Conservation (phyloP, 192 early-diverging fungal genomes). For the Coemansia sp. region DNA sequence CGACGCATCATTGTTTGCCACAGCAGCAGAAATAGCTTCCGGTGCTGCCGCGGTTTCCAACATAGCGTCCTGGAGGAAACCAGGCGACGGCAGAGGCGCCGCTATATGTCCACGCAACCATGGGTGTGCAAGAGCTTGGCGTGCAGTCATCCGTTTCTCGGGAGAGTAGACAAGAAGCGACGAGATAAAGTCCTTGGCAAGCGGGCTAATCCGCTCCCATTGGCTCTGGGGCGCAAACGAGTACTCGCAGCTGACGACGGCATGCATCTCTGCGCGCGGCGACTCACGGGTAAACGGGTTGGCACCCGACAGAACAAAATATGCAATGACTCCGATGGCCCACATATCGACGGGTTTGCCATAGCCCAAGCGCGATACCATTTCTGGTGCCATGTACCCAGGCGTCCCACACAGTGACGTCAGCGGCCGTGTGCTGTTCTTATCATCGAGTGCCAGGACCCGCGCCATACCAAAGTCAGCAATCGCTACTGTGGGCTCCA, state of each 20-base stretch:
- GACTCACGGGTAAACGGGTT: slow-evolving; percentile 69
- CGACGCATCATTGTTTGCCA: not conserved
- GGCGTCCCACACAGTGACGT: slow-evolving; percentile 78
- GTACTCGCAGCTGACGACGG: slow-evolving; percentile 65
- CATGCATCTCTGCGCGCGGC: slow-evolving; percentile 58
- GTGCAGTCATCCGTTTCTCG: slow-evolving; percentile 70
- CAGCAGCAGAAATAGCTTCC: not conserved
- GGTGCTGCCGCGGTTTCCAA: not conserved
- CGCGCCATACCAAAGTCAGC: slow-evolving; percentile 85
- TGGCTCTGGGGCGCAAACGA: slow-evolving; percentile 64
- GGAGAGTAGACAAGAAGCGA: slow-evolving; percentile 71
- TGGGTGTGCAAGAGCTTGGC: slow-evolving; percentile 73
- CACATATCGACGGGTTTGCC: slow-evolving; percentile 83
- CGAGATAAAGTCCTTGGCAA: slow-evolving; percentile 72
- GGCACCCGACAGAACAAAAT: slow-evolving; percentile 71
- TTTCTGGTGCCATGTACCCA: slow-evolving; percentile 76
- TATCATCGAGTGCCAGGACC: slow-evolving; percentile 48
- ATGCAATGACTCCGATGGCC: slow-evolving; percentile 79
- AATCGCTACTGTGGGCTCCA: slow-evolving; percentile 62
- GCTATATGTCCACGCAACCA: slow-evolving; percentile 60
- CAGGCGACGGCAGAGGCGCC: not conserved
- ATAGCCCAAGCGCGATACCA: slow-evolving; percentile 57
- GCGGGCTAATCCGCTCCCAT: slow-evolving; percentile 64
- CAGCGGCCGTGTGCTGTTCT: slow-evolving; percentile 62
- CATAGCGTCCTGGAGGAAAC: not conserved